Base-by-base conservation (phyloP, 1,139 yeast species). In the Geotrichum histeridarum region DNA sequence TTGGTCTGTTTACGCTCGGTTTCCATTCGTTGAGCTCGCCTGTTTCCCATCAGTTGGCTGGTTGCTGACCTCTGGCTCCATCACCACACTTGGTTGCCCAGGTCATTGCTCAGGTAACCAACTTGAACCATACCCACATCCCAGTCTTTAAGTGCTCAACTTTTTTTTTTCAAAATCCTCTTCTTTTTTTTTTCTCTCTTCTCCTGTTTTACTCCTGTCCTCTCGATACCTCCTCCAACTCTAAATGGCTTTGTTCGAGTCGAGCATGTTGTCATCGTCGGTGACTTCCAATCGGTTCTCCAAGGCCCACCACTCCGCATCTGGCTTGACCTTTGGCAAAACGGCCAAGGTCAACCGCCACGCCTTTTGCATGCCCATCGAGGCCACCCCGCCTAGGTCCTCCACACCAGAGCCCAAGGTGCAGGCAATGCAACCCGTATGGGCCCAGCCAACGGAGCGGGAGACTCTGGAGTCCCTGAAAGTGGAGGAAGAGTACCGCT, bases 401-500 rank as follows among this genome's bases (percentile, higher is more conserved):
- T 14, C n/a, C 30, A n/a, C 15, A 8, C 51, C 38, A 9, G 31
- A 18, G 35, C 42, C 41, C 3, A n/a, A n/a, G n/a, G n/a, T n/a
- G n/a, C n/a, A n/a, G n/a, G n/a, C n/a, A n/a, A n/a, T n/a, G n/a
- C 30, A 17, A 15, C 30, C 39, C 12, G 11, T 2, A 8, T n/a
- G 1, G 12, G 5, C 32, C 4, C n/a, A n/a, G 30, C 11, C 33
- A 4, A n/a, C 14, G 5, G 30, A 33, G 8, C 30, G 37, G 27
- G 52, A 48, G 43, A 15, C n/a, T 5, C 46, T 42, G 8, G 55
- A 53, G 42, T 53, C 59, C 3, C 50, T 36, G 41, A 42, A 33
- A 8, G 52, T 53, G 31, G 55, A 53, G 31, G 33, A 35, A 6
- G 55, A 53, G 42, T 53, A 53, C 18, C 47, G 48, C 22, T 11